phyloP scores from a whole-genome alignment of 2,329 filamentous ascomycete genomes.

The Penicillium sp. region DNA sequence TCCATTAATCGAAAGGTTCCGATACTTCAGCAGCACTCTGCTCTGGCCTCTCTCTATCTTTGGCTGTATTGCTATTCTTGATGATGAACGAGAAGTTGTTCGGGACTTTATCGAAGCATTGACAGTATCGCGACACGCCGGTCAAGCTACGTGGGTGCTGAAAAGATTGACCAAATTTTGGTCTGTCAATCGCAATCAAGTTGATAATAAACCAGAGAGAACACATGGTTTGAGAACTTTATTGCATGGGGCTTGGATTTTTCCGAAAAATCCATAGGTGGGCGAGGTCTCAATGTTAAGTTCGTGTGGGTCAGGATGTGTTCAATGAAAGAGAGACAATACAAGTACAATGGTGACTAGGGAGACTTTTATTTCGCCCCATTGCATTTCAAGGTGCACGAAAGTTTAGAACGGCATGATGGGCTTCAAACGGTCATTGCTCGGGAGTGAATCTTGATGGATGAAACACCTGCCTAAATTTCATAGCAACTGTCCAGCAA shows the following conservation, averaged over 20 bases:
- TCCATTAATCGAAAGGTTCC: not conserved
- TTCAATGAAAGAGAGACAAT: too few species aligned
- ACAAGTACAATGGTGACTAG: too few species aligned
- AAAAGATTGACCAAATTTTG: constrained; percentile 2
- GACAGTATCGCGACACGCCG: constrained; percentile 9
- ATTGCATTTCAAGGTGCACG: too few species aligned
- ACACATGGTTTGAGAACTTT: not conserved
- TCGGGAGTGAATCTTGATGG: too few species aligned
- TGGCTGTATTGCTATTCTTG: not conserved
- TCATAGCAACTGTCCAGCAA: too few species aligned
- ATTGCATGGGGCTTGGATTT: not conserved
- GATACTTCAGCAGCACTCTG: constrained; percentile 6
- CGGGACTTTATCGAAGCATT: constrained; percentile 39
- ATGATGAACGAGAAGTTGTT: constrained; percentile 21
- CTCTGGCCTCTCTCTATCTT: constrained; percentile 11
- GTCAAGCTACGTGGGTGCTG: constrained; percentile 4
- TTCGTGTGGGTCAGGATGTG: too few species aligned
- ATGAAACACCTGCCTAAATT: too few species aligned
- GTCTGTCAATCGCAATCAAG: not conserved
- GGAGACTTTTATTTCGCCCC: too few species aligned
- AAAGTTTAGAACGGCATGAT: too few species aligned
- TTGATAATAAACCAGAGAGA: not conserved
- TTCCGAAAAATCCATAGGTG: too few species aligned
- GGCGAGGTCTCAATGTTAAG: too few species aligned
- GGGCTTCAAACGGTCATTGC: too few species aligned